phyloP scores from a whole-genome alignment of 2,329 filamentous ascomycete species.

The Trichoderma semiorbis region DNA sequence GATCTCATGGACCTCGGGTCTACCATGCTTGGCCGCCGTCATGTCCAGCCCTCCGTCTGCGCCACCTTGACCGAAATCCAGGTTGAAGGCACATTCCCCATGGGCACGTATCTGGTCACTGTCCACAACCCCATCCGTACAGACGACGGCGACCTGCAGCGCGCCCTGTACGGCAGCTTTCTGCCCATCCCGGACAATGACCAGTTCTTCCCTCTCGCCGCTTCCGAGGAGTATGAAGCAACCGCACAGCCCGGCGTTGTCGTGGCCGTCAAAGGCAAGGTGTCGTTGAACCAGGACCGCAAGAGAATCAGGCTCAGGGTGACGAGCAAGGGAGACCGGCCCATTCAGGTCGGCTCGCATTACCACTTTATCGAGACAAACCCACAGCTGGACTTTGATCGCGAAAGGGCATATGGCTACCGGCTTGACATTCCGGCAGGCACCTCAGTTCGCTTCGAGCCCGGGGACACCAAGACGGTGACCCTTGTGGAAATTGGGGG shows the following conservation, averaged over 20 bases:
- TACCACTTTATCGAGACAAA: slow-evolving; percentile 98
- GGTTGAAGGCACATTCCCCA: slow-evolving; percentile 90
- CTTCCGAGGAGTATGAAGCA: slow-evolving; percentile 62
- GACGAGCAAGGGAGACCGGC: slow-evolving; percentile 82
- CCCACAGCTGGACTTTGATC: slow-evolving; percentile 83
- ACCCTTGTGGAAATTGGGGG: slow-evolving; percentile 86
- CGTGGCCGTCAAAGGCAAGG: slow-evolving; percentile 63
- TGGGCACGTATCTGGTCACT: slow-evolving; percentile 89
- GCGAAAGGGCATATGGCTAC: slow-evolving; percentile 75
- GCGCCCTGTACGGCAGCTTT: slow-evolving; percentile 87
- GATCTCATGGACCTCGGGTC: slow-evolving; percentile 91
- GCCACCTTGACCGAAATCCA: slow-evolving; percentile 78
- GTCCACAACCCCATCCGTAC: slow-evolving; percentile 85
- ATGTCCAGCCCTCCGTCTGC: slow-evolving; percentile 81
- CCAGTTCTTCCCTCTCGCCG: slow-evolving; percentile 60
- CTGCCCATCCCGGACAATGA: slow-evolving; percentile 70
- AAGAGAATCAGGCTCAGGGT: slow-evolving; percentile 72
- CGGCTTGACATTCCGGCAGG: slow-evolving; percentile 87
- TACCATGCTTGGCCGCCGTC: slow-evolving; percentile 88
- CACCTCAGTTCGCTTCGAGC: slow-evolving; percentile 90
- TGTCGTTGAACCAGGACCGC: slow-evolving; percentile 70
- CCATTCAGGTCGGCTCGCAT: slow-evolving; percentile 90
- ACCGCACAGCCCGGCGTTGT: slow-evolving; percentile 76
- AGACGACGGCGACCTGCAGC: slow-evolving; percentile 81
- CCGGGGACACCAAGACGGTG: slow-evolving; percentile 87